Conservation (phyloP, 768 basidiomycete species). For the Cytidiella melzeri region DNA sequence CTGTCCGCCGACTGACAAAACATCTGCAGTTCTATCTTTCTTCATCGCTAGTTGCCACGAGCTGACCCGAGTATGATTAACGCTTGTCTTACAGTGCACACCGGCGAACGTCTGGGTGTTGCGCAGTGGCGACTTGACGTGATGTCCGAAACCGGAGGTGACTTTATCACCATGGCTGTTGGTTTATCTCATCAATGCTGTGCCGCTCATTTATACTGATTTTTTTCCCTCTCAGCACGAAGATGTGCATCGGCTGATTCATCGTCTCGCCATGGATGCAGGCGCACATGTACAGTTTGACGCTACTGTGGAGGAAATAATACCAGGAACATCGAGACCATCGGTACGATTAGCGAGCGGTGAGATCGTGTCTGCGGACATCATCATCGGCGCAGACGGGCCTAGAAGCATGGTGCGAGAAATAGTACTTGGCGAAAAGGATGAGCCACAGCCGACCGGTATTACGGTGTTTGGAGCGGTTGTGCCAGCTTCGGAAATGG, state of each 20-base stretch:
- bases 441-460: conserved; percentile 22
- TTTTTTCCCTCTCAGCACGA: conserved; percentile 18
- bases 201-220: background rate
- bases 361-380: conserved; percentile 21
- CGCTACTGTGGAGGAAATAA: conserved; percentile 13
- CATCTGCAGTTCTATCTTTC: background rate
- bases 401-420: background rate
- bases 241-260: conserved; percentile 24
- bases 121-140: conserved; percentile 43
- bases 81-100: conserved; percentile 29
- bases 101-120: conserved; percentile 37
- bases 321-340: conserved; percentile 7
- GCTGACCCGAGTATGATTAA: background rate
- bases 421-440: conserved; percentile 7
- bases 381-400: conserved; percentile 26
- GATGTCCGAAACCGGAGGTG: conserved; percentile 41
- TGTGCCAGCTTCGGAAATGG: conserved; percentile 34
- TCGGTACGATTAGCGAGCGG: conserved; percentile 21
- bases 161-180: conserved; percentile 43
- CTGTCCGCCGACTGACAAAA: background rate
- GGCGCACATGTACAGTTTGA: conserved; percentile 16
- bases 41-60: background rate
- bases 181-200: conserved; percentile 11
- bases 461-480: conserved; percentile 40
- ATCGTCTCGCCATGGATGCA: conserved; percentile 16